Percentiles rank a stretch among this genome's conserved stretches.
Evolutionary conservation across 371 early-diverging fungal species (phyloP).

Genomic region (Mucor lusitanicus): DNA sequence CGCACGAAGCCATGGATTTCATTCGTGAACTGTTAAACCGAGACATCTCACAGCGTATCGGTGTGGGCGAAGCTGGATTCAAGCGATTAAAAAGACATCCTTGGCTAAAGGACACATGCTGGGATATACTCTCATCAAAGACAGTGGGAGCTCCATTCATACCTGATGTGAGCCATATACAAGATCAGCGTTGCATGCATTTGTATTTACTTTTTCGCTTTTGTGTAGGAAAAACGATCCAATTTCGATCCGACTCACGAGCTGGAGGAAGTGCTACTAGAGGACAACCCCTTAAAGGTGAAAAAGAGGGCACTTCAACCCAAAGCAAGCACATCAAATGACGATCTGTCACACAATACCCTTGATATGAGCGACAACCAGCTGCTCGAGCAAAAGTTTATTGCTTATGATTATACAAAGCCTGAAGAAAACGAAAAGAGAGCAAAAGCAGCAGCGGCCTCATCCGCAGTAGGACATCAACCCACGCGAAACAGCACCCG

Average conservation of each 20-base stretch:
- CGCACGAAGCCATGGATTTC: conserved; percentile 57
- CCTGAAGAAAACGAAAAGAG: conserved; percentile 35
- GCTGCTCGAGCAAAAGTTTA: conserved; percentile 66
- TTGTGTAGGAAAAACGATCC: conserved; percentile 56
- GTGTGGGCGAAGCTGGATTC: conserved; percentile 54
- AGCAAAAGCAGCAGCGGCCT: background rate
- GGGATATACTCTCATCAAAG: conserved; percentile 59
- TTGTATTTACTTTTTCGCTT: background rate
- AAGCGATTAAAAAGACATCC: conserved; percentile 58
- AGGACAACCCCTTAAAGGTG: conserved; percentile 35
- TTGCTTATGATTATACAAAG: conserved; percentile 65
- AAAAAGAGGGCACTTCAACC: conserved; percentile 1
- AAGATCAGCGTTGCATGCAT: background rate
- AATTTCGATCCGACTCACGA: conserved; percentile 97
- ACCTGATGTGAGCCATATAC: conserved; percentile 55
- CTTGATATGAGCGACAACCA: conserved; percentile 33
- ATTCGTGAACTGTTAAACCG: conserved; percentile 59
- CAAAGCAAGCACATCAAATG: conserved; percentile 6
- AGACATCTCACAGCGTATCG: conserved; percentile 58
- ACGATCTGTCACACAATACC: background rate
- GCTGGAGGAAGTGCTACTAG: conserved; percentile 90
- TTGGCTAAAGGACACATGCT: conserved; percentile 61
- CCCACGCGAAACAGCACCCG: background rate
- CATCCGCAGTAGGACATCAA: background rate
- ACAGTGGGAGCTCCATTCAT: conserved; percentile 64